Conservation (phyloP, 108 stramenopile species). For the Mediolabrus comicus region DNA sequence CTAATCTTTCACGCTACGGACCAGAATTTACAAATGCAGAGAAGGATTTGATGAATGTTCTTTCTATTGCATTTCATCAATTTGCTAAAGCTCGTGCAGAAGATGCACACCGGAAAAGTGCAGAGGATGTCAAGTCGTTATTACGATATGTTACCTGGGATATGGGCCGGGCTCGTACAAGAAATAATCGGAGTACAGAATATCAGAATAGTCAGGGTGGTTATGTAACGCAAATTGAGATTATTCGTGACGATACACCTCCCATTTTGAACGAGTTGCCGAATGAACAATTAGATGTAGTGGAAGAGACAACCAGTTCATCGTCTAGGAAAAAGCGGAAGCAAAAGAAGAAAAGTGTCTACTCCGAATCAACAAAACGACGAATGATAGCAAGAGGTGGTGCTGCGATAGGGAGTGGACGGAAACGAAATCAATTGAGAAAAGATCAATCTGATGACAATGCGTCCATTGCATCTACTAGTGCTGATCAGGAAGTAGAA, state of each 20-base stretch:
- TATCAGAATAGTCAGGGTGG: constrained; percentile 7
- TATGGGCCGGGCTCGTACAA: constrained; percentile 22
- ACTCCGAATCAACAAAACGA: background rate
- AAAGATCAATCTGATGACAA: background rate
- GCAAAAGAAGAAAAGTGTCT: constrained; percentile 2
- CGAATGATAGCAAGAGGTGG: constrained; percentile 16
- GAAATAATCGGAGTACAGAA: background rate
- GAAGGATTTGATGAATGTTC: constrained; percentile 9
- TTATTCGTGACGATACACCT: constrained; percentile 4
- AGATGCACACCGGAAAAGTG: constrained; percentile 7
- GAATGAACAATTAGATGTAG: background rate
- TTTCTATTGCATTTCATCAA: constrained; percentile 9
- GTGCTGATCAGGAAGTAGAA: background rate
- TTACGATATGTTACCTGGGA: constrained; percentile 32
- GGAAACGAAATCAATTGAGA: background rate
- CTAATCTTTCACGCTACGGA: constrained; percentile 2
- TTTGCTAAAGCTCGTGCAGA: constrained; percentile 18
- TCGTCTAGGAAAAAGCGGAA: background rate
- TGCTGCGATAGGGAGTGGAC: constrained; percentile 10
- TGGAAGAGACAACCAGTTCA: background rate
- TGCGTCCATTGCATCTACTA: background rate
- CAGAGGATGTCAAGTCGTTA: constrained; percentile 23
- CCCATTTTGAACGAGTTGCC: background rate
- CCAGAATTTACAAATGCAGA: constrained; percentile 8
- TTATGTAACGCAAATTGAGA: constrained; percentile 21